Conservation (phyloP, 257 asterid genomes). For the Thymus mandschuricus region DNA sequence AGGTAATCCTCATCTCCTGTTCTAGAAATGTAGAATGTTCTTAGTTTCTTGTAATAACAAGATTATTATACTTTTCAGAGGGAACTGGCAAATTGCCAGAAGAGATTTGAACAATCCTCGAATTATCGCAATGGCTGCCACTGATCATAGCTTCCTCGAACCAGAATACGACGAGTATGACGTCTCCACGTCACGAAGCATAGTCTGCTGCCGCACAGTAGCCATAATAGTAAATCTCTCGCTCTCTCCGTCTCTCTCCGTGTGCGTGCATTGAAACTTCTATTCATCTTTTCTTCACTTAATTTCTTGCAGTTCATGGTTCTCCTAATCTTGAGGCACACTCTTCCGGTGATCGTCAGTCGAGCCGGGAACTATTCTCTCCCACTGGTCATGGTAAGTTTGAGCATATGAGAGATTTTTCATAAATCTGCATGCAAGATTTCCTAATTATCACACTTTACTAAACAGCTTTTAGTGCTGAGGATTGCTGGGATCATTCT, state of each 20-base stretch:
- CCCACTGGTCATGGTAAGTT: slow-evolving; percentile 78
- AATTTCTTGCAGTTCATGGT: slow-evolving; percentile 72
- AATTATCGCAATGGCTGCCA: slow-evolving; percentile 76
- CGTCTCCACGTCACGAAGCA: slow-evolving; percentile 68
- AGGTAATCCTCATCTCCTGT: slow-evolving; percentile 47
- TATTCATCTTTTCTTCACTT: slow-evolving; percentile 2
- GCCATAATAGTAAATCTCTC: slow-evolving; percentile 69
- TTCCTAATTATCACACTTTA: slow-evolving; percentile 27
- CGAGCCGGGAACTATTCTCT: slow-evolving; percentile 70
- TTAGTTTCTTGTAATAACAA: slow-evolving; percentile 17
- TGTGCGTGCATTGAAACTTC: background rate
- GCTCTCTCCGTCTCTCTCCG: slow-evolving; percentile 31
- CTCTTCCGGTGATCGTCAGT: slow-evolving; percentile 71
- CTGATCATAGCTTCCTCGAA: slow-evolving; percentile 57
- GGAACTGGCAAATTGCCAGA: slow-evolving; percentile 90
- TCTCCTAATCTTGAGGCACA: slow-evolving; percentile 79
- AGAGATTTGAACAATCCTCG: slow-evolving; percentile 73
- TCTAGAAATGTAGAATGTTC: background rate
- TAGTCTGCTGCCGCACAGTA: slow-evolving; percentile 72
- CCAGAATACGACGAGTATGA: slow-evolving; percentile 64
- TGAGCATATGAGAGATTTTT: background rate
- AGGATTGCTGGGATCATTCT: slow-evolving; percentile 70
- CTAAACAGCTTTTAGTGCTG: slow-evolving; percentile 70
- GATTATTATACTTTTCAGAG: slow-evolving; percentile 52
- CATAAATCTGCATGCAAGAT: background rate